phyloP scores from a whole-genome alignment of 768 basidiomycete species.

The Naganishia friedmannii region DNA sequence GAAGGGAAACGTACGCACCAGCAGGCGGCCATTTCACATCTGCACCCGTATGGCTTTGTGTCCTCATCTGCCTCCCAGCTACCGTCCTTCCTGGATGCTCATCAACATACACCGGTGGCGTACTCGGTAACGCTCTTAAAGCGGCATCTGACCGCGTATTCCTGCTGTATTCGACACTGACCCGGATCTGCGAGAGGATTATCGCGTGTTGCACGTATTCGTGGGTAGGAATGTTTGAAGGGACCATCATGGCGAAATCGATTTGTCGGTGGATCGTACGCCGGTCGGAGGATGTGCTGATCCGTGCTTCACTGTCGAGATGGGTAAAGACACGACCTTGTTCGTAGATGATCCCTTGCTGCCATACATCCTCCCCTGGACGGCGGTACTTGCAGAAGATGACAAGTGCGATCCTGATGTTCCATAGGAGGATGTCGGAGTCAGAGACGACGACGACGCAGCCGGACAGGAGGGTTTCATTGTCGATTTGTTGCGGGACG shows the following conservation, averaged over 20 bases:
- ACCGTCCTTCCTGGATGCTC: not conserved
- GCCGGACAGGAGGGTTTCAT: slow-evolving; percentile 1
- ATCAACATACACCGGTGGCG: not conserved
- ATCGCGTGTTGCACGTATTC: not conserved
- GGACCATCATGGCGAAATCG: slow-evolving; percentile 1
- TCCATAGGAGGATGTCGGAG: not conserved
- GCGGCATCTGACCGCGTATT: not conserved
- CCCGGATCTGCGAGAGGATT: not conserved
- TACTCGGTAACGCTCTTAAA: not conserved
- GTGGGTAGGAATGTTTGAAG: not conserved
- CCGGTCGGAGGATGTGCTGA: not conserved
- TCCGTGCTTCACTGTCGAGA: not conserved
- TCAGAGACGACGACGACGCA: not conserved
- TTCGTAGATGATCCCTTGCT: slow-evolving; percentile 2
- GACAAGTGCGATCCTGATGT: slow-evolving; percentile 1
- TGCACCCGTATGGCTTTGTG: not conserved
- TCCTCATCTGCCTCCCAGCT: slow-evolving; percentile 1
- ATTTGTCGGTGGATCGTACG: not conserved
- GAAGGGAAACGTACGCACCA: not conserved
- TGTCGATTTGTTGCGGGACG: not conserved
- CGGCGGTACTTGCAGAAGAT: not conserved
- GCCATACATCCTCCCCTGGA: not conserved
- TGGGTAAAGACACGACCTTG: not conserved
- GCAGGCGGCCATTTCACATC: not conserved
- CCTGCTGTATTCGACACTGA: not conserved